Conservation (phyloP, 2,329 filamentous ascomycete genomes). For the Chrysosporium keratinophilum region DNA sequence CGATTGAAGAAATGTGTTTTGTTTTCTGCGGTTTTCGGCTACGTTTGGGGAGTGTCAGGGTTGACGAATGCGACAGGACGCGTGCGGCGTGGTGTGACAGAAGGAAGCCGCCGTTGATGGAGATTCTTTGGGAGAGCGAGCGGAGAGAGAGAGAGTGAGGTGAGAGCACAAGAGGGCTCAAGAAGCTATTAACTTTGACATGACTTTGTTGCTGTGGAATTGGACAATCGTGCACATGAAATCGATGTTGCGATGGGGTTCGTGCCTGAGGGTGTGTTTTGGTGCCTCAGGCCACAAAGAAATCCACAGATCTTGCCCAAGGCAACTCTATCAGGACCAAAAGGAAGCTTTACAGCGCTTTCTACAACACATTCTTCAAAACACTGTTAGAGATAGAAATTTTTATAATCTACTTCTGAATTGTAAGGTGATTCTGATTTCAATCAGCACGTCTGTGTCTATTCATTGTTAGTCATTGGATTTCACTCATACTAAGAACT, state of each 20-base stretch:
- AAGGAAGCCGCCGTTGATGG: no score
- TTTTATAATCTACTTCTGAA: no score
- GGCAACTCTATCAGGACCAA: not conserved
- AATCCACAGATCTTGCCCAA: not conserved
- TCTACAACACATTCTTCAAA: no score
- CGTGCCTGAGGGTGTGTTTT: not conserved
- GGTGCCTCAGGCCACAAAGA: conserved; percentile 6
- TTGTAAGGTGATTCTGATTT: no score
- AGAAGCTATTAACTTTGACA: conserved; percentile 1
- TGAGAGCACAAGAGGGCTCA: not conserved
- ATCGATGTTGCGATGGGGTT: not conserved
- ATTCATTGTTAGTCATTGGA: no score
- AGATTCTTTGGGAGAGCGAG: no score
- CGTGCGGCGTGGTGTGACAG: not conserved
- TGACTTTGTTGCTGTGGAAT: conserved; percentile 1
- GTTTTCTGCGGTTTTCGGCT: not conserved
- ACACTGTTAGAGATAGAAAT: no score
- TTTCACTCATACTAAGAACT: no score
- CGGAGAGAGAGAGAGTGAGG: not conserved
- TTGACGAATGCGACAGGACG: not conserved
- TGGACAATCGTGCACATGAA: not conserved
- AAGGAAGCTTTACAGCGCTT: not conserved
- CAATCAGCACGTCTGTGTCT: no score
- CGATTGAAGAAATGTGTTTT: not conserved
- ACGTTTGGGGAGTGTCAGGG: not conserved